phyloP scores from a whole-genome alignment of 768 basidiomycete genomes.

The Tulasnella sp. region DNA sequence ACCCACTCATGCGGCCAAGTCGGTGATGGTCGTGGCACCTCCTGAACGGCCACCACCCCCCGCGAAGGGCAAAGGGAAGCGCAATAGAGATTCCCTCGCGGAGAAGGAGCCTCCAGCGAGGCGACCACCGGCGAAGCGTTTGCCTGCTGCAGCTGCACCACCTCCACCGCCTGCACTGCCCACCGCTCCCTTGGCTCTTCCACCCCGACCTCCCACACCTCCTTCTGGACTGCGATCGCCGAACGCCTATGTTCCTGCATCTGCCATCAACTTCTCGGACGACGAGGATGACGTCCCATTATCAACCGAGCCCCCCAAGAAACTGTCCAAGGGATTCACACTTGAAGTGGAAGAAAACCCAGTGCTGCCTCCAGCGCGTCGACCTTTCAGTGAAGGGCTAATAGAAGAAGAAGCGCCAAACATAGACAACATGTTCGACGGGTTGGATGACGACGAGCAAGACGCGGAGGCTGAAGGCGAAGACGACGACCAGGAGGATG shows the following conservation, averaged over 20 bases:
- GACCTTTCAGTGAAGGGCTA: slow-evolving; percentile 21
- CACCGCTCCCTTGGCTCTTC: slow-evolving; percentile 37
- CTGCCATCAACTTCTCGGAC: slow-evolving; percentile 10
- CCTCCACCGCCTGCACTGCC: slow-evolving; percentile 34
- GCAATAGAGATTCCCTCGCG: slow-evolving; percentile 7
- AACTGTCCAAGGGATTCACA: slow-evolving; percentile 15
- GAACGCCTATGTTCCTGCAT: slow-evolving; percentile 14
- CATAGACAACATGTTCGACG: slow-evolving; percentile 37
- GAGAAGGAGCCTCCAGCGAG: slow-evolving; percentile 10
- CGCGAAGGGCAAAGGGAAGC: slow-evolving; percentile 32
- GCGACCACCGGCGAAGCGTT: not conserved
- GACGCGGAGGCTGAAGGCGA: slow-evolving; percentile 43
- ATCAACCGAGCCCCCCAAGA: slow-evolving; percentile 16
- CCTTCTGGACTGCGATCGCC: slow-evolving; percentile 41
- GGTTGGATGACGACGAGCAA: slow-evolving; percentile 40
- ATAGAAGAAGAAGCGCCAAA: slow-evolving; percentile 40
- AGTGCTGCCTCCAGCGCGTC: not conserved
- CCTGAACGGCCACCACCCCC: slow-evolving; percentile 20
- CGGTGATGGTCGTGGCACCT: slow-evolving; percentile 8
- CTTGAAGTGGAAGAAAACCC: slow-evolving; percentile 28
- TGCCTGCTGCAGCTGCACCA: slow-evolving; percentile 36
- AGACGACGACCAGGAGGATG: slow-evolving; percentile 39
- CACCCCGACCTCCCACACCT: slow-evolving; percentile 40
- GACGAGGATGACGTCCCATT: slow-evolving; percentile 31
- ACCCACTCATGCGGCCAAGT: slow-evolving; percentile 6